Evolutionary conservation across 2,329 filamentous ascomycete species (phyloP), one percentile per base, ranked within the genome.

Genomic region (Gnomoniopsis sp.): DNA sequence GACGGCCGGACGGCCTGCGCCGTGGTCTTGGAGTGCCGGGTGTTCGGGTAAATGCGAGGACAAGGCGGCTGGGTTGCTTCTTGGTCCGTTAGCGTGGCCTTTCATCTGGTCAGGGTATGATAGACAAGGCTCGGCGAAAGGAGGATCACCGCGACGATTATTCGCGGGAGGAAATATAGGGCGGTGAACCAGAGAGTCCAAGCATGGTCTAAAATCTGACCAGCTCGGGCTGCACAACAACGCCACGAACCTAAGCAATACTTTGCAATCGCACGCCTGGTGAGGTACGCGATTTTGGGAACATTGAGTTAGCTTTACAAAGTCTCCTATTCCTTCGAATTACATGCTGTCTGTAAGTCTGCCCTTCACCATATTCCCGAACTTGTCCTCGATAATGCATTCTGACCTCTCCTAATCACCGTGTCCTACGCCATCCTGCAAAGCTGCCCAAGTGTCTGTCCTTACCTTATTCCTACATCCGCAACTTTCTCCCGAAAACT

Each of bases 1-100:
- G 26, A 8, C 41, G 19, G 41, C 26, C 26, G 26, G 26, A 30
- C 26, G 26, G 26, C 26, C 8, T 30, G 26, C 4, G 36, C 36
- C 36, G 36, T 41, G 6, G 33, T 36, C 33, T 36, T 8, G 12
- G 36, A 41, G 36, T 30, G 49, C 38, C 26, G 26, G 26, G 26
- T 30, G 26, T 49, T 46, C 53, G 53, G 53, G 33, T 55, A 55
- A 55, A 55, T 55, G 22, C 53, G 7, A 55, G 34, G 44, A 49
- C 53, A 55, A 55, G 53, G 30, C 53, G 53, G 53, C 23, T 55
- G 36, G 4, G 7, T 11, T 41, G 36, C 12, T n/a, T 41, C 12
- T 41, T 41, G 36, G 17, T 41, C 36, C 36, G 36, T 41, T 41
- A 41, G 36, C 36, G 36, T 41, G 6, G n/a, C n/a, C n/a, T n/a